Conservation (phyloP, 352 stramenopile genomes). For the Globisporangium orthogonon region DNA sequence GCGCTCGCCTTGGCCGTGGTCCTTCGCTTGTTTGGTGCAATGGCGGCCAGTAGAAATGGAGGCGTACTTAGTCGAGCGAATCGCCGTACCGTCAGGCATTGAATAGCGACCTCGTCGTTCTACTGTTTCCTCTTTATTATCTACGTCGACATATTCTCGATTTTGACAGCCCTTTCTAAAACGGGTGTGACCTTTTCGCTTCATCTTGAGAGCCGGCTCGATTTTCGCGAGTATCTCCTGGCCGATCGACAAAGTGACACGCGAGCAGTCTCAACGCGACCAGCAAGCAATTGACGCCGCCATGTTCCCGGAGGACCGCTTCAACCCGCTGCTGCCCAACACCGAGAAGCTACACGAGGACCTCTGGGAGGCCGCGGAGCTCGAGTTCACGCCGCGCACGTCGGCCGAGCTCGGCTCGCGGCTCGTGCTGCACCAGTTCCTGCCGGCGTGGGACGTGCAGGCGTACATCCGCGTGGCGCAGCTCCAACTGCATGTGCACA, state of each 20-base stretch:
- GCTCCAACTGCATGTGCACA: constrained; percentile 76
- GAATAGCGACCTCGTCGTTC: not conserved
- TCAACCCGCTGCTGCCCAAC: constrained; percentile 70
- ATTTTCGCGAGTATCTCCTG: no score
- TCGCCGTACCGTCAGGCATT: not conserved
- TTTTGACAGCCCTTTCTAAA: no score
- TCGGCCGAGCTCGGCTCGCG: constrained; percentile 60
- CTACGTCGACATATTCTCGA: no score
- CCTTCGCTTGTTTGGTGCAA: not conserved
- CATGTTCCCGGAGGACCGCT: constrained; percentile 81
- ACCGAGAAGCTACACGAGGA: constrained; percentile 66
- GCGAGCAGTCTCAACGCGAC: no score
- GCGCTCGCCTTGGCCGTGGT: no score
- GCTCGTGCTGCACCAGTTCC: constrained; percentile 79
- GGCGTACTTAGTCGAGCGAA: constrained; percentile 9
- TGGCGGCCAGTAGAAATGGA: not conserved
- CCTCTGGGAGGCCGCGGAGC: constrained; percentile 34
- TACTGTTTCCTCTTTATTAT: no score
- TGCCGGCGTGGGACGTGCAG: constrained; percentile 79
- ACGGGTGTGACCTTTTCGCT: no score
- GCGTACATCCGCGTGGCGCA: constrained; percentile 77
- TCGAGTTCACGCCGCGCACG: constrained; percentile 59
- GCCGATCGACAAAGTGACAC: not conserved
- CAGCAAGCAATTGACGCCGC: not conserved
- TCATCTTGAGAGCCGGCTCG: no score